Conservation (phyloP, 2,329 filamentous ascomycete genomes). For the Phyllosticta citriasiana region DNA sequence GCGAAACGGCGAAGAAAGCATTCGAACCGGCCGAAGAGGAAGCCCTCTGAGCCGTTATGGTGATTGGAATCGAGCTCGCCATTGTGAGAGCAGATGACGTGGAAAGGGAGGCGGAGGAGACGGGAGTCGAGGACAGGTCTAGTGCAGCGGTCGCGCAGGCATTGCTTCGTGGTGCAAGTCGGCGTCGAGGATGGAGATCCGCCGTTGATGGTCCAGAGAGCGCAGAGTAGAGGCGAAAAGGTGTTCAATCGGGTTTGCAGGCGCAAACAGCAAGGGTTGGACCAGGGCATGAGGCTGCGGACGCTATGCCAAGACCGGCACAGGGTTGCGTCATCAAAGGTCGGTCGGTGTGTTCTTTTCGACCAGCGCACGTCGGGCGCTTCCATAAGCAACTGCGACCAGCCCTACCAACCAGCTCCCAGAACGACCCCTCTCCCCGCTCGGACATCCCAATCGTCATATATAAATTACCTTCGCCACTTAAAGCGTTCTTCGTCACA, state of each 20-base stretch:
- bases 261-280: neutral
- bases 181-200: neutral
- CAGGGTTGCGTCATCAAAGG: neutral
- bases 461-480: constrained; percentile 57
- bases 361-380: neutral
- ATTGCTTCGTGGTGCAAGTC: neutral
- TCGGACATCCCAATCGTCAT: constrained; percentile 21
- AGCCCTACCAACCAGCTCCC: neutral
- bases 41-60: constrained; percentile 25
- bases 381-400: neutral
- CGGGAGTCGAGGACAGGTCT: neutral
- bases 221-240: neutral
- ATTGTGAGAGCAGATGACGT: neutral
- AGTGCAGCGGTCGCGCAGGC: neutral
- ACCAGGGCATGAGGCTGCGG: neutral
- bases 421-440: neutral
- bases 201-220: neutral
- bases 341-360: neutral
- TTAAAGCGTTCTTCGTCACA: constrained; percentile 74
- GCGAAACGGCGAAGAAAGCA: constrained; percentile 63
- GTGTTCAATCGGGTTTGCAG: neutral
- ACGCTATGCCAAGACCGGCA: neutral
- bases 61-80: constrained; percentile 18
- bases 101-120: neutral
- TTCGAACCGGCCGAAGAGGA: constrained; percentile 62